Conservation (phyloP, 2,329 filamentous ascomycete genomes). For the Xylariaceae sp. region DNA sequence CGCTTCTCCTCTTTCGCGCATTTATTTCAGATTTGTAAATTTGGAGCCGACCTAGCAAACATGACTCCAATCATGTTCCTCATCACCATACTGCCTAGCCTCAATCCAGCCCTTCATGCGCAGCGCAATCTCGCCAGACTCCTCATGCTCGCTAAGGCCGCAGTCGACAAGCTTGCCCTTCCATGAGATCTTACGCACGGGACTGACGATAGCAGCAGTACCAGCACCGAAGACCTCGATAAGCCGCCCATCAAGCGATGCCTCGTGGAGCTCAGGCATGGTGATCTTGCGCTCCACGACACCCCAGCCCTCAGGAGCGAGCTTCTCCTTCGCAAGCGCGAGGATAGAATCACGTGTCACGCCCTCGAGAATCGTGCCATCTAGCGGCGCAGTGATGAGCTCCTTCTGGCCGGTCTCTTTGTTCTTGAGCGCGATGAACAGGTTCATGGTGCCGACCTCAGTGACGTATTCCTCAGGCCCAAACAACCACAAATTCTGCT, state of each 20-base stretch:
- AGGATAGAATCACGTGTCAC: constrained; percentile 91
- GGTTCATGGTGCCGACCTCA: constrained; percentile 98
- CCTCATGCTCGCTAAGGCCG: constrained; percentile 73
- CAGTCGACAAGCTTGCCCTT: constrained; percentile 77
- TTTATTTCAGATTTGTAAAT: too few species aligned
- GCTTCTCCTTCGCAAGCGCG: constrained; percentile 75
- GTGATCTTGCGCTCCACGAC: constrained; percentile 86
- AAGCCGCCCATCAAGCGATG: constrained; percentile 77
- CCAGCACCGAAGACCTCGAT: constrained; percentile 92
- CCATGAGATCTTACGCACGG: constrained; percentile 86
- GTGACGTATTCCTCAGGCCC: constrained; percentile 93
- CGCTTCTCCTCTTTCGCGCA: neutral
- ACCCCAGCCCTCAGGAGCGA: constrained; percentile 83
- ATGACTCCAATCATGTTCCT: constrained; percentile 87
- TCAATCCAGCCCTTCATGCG: constrained; percentile 97
- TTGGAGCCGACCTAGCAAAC: constrained; percentile 30
- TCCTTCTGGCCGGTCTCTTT: constrained; percentile 87
- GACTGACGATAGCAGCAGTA: constrained; percentile 90
- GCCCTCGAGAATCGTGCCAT: constrained; percentile 94
- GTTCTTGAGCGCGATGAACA: constrained; percentile 83
- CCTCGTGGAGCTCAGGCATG: constrained; percentile 80
- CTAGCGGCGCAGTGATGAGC: constrained; percentile 88
- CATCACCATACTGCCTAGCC: constrained; percentile 89
- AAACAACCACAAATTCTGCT: constrained; percentile 98
- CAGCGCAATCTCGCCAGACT: constrained; percentile 81